phyloP scores from a whole-genome alignment of 2,329 filamentous ascomycete genomes.

The Penicillium thymicola region DNA sequence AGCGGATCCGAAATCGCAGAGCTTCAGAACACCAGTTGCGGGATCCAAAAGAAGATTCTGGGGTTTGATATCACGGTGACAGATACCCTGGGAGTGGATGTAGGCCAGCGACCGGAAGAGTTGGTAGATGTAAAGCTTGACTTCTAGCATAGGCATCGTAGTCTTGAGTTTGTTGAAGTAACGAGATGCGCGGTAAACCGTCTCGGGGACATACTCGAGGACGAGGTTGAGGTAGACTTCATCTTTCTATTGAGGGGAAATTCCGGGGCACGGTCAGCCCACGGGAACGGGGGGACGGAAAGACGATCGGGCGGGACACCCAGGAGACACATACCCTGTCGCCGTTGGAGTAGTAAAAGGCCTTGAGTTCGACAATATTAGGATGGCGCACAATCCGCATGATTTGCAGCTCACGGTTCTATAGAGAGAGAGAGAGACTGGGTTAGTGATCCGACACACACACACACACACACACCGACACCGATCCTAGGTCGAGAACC shows the following conservation, averaged over 20 bases:
- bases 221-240: constrained; percentile 98
- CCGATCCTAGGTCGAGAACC: constrained; percentile 2
- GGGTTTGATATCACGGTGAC: constrained; percentile 98
- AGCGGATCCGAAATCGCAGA: constrained; percentile 97
- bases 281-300: constrained; percentile 2
- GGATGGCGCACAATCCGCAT: constrained; percentile 99
- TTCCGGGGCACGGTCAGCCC: constrained; percentile 1
- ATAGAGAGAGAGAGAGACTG: constrained; percentile 9
- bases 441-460: constrained; percentile 29
- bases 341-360: constrained; percentile 99
- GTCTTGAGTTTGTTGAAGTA: constrained; percentile 99
- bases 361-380: constrained; percentile 98
- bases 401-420: constrained; percentile 99
- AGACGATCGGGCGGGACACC: not conserved
- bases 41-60: constrained; percentile 96
- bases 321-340: constrained; percentile 69
- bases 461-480: not conserved
- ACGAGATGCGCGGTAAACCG: constrained; percentile 93
- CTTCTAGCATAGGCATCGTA: constrained; percentile 97
- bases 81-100: constrained; percentile 98
- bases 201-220: constrained; percentile 97
- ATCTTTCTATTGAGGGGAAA: constrained; percentile 65
- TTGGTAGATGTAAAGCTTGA: constrained; percentile 99
- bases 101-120: constrained; percentile 97
- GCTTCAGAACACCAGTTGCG: constrained; percentile 84